phyloP scores from a whole-genome alignment of 2,329 filamentous ascomycete genomes.

The Alternaria triticina region DNA sequence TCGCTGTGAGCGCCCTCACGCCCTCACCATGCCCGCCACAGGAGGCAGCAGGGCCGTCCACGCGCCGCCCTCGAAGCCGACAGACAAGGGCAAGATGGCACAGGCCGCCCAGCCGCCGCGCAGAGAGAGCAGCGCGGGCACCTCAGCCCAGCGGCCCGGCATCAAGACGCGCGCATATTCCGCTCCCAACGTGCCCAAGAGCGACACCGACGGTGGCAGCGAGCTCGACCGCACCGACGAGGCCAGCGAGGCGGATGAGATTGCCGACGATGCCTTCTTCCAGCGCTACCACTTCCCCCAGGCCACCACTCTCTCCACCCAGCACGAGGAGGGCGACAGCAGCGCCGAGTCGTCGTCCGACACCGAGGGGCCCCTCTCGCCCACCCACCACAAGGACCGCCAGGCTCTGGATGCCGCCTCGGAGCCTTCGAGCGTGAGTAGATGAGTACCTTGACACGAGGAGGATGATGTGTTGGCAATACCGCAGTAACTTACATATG shows the following conservation, averaged over 20 bases:
- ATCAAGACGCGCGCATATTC: conserved; percentile 48
- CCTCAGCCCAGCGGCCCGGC: conserved; percentile 32
- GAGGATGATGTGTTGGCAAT: too few species aligned
- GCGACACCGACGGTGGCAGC: conserved; percentile 25
- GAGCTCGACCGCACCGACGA: conserved; percentile 58
- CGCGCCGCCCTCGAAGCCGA: conserved; percentile 17
- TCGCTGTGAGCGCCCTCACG: conserved; percentile 7
- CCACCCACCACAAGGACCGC: conserved; percentile 40
- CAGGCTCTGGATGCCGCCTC: conserved; percentile 25
- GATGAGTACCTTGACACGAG: conserved; percentile 11
- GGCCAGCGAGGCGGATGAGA: conserved; percentile 59
- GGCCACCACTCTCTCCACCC: conserved; percentile 9
- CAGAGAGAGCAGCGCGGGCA: conserved; percentile 21
- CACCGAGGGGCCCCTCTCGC: conserved; percentile 49
- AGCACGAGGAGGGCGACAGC: conserved; percentile 26
- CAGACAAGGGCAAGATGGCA: conserved; percentile 35
- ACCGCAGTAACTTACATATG: background rate
- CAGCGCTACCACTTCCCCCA: conserved; percentile 50
- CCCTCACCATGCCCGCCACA: conserved; percentile 21
- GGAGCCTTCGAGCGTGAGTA: conserved; percentile 35
- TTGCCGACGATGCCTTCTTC: conserved; percentile 50
- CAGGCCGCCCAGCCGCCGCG: conserved; percentile 32
- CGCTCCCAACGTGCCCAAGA: conserved; percentile 43
- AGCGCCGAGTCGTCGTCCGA: conserved; percentile 42
- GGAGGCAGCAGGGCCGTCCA: conserved; percentile 21